Conservation (phyloP, 2,329 filamentous ascomycete species). For the Colletotrichum camelliae region DNA sequence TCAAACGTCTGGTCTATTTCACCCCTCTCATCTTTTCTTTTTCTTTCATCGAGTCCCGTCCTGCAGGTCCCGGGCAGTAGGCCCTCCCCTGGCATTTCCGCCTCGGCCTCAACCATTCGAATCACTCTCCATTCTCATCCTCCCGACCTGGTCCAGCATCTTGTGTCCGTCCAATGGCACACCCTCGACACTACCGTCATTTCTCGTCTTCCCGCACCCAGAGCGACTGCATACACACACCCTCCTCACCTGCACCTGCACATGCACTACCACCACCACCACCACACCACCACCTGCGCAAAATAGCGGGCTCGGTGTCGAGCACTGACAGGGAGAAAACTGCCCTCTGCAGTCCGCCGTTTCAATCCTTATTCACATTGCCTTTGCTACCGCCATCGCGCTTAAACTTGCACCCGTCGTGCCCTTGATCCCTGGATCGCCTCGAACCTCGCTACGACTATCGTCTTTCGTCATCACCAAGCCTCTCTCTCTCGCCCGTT, state of each 20-base stretch:
- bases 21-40: not conserved
- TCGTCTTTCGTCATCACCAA: not conserved
- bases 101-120: not conserved
- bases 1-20: not conserved
- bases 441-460: not conserved
- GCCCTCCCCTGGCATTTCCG: not conserved
- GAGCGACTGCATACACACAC: not conserved
- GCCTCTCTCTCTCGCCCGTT: not conserved
- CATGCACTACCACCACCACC: not conserved
- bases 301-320: not conserved
- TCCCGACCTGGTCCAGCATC: not conserved
- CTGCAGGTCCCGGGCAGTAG: not conserved
- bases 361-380: not conserved
- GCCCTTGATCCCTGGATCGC: not conserved
- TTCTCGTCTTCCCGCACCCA: not conserved
- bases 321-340: not conserved
- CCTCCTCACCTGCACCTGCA: not conserved
- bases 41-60: not conserved
- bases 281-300: not conserved
- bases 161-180: not conserved
- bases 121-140: not conserved
- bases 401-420: not conserved
- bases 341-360: not conserved
- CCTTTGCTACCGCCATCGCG: not conserved
- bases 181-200: not conserved